Evolutionary conservation across 768 basidiomycete species (phyloP).

Genomic region (Trametes gibbosa): DNA sequence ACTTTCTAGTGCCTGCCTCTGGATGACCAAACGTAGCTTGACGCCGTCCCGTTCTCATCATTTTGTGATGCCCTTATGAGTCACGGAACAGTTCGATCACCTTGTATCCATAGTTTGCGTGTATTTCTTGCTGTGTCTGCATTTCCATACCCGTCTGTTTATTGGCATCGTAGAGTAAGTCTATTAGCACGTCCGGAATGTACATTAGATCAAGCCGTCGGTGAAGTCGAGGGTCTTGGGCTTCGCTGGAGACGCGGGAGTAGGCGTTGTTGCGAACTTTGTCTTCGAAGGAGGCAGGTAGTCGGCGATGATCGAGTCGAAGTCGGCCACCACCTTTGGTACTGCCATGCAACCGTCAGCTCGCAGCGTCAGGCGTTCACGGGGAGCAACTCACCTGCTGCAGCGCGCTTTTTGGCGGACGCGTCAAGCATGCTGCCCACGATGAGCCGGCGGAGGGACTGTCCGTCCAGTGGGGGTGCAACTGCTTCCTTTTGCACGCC

Average conservation of each 20-base stretch:
- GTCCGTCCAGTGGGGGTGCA: conserved; percentile 55
- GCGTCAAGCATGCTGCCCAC: conserved; percentile 57
- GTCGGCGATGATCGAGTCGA: conserved; percentile 74
- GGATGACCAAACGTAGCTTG: conserved; percentile 16
- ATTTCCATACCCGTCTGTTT: conserved; percentile 41
- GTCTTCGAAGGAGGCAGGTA: conserved; percentile 50
- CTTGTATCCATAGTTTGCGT: conserved; percentile 11
- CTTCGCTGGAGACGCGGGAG: conserved; percentile 13
- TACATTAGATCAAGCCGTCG: conserved; percentile 22
- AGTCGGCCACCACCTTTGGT: conserved; percentile 46
- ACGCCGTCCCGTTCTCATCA: not conserved
- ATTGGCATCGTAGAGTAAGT: not conserved
- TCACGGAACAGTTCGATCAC: too few relatives aligned
- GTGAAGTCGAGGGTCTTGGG: conserved; percentile 21
- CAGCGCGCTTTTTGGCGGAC: conserved; percentile 47
- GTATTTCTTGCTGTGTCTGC: conserved; percentile 16
- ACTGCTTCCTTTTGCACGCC: conserved; percentile 26
- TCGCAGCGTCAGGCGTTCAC: too few relatives aligned
- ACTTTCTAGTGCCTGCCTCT: conserved; percentile 26
- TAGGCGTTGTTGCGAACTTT: conserved; percentile 7
- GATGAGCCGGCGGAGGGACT: conserved; percentile 62
- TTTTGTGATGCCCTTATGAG: too few relatives aligned
- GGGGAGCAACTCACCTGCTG: conserved; percentile 35
- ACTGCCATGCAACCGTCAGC: conserved; percentile 29
- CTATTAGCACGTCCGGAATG: conserved; percentile 7